Evolutionary conservation across 176 grass and related monocot genomes (phyloP), one percentile per base, ranked within the genome.

Genomic region (Thinopyrum elongatum): DNA sequence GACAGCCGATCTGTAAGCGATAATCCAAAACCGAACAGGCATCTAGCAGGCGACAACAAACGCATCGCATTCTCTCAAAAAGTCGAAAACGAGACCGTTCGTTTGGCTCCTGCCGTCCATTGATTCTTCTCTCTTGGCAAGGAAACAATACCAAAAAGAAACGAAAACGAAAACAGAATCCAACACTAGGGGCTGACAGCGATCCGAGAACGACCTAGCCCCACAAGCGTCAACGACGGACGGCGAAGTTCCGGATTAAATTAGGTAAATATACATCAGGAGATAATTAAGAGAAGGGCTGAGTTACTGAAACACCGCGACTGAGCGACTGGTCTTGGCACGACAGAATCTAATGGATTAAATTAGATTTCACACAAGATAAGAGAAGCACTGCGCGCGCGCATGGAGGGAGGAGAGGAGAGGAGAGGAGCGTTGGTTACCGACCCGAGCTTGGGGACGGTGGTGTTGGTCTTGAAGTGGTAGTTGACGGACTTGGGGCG

Each of bases 401-500:
- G 38, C 13, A 26, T 36, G 10, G 4, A 7, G 8, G 26, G 21
- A 53, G 23, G 10, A 2, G 7, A 44, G 7, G 27, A 4, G 30
- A 13, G 3, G 36, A 31, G 12, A 3, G 25, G 7, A 3, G 28
- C 10, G 3, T 15, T 69, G 22, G 74, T 35, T 3, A 13, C 15
- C 46, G 83, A 98, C 96, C 95, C 96, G 79, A 98, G 96, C 80
- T 94, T 98, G 68, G 96, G 96, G 26, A 98, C 91, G 41, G 31
- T 65, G 86, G 89, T 91, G 63, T 66, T 53, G 86, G 96, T 95
- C 88, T 73, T 88, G 96, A 95, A 98, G 61, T 94, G 74, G 93
- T 98, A 98, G 10, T 59, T 76, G 81, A 98, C 91, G 86, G 91
- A 86, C 81, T 92, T 98, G 19, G 96, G 96, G 83, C 81, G 87